Evolutionary conservation across 768 basidiomycete species (phyloP).

Genomic region (Exidia glandulosa): DNA sequence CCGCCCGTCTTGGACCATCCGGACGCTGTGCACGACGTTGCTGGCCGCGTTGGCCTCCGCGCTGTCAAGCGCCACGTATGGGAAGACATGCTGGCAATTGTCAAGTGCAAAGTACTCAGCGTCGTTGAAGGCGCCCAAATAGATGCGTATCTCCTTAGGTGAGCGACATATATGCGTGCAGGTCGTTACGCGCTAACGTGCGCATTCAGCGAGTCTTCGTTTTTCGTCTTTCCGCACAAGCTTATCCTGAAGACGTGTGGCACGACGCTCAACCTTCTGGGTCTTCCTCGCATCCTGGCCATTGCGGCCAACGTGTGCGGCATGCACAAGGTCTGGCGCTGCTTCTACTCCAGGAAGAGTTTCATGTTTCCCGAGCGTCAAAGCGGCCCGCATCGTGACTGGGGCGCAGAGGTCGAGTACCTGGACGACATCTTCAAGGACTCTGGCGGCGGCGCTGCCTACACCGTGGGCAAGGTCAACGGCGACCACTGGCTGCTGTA

Average conservation of each 20-base stretch:
- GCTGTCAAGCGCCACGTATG: conserved; percentile 65
- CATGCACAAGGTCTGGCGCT: conserved; percentile 66
- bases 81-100: conserved; percentile 96
- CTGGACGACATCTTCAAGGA: conserved; percentile 81
- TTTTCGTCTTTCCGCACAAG: conserved; percentile 90
- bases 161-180: conserved; percentile 16
- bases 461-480: conserved; percentile 95
- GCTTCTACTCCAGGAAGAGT: conserved; percentile 96
- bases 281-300: conserved; percentile 87
- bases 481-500: conserved; percentile 98
- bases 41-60: conserved; percentile 59
- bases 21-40: conserved; percentile 23
- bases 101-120: conserved; percentile 92
- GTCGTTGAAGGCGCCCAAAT: conserved; percentile 79
- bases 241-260: conserved; percentile 98
- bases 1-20: conserved; percentile 18
- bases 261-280: conserved; percentile 93
- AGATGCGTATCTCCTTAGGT: conserved; percentile 96
- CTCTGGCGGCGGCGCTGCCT: conserved; percentile 56
- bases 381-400: conserved; percentile 82
- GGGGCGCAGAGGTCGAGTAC: conserved; percentile 87
- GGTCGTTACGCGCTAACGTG: background rate
- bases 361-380: conserved; percentile 99
- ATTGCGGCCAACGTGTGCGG: conserved; percentile 68
- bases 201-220: conserved; percentile 79